These are phyloP conservation scores for Paramecium bursaria DNA, from an alignment of 73 alveolate species.

Conservation along the genomic window DNA sequence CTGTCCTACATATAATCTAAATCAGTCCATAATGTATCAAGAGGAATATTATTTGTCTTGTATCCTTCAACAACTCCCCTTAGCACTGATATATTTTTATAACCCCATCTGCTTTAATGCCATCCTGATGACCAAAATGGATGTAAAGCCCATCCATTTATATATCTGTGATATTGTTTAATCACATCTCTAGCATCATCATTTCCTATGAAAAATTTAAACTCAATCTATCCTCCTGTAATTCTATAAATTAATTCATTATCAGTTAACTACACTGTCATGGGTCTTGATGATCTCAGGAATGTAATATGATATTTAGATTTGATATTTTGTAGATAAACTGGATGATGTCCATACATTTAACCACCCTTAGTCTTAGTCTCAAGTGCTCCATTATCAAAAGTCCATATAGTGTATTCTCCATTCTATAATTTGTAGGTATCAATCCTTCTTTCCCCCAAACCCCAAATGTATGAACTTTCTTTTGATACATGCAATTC, in stretches of 20 bases:
- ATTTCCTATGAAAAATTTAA: conserved; percentile 58
- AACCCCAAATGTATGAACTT: conserved; percentile 44
- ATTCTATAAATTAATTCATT: conserved; percentile 59
- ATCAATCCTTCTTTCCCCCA: conserved; percentile 64
- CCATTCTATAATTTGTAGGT: conserved; percentile 44
- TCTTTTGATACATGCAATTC: neutral
- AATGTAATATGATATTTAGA: conserved; percentile 35
- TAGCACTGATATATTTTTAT: conserved; percentile 68
- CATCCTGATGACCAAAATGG: conserved; percentile 92
- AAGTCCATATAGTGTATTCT: conserved; percentile 65
- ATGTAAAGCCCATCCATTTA: conserved; percentile 80
- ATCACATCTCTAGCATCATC: conserved; percentile 56
- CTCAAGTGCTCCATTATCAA: conserved; percentile 55
- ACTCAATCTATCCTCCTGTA: conserved; percentile 67
- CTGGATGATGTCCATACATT: conserved; percentile 65
- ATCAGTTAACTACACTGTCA: conserved; percentile 50
- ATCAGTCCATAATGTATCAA: conserved; percentile 97
- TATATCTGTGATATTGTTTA: conserved; percentile 55
- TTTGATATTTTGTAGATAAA: conserved; percentile 5
- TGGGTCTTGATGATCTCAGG: conserved; percentile 55
- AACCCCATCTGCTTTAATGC: conserved; percentile 98
- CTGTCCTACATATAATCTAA: conserved; percentile 93
- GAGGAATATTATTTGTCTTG: conserved; percentile 81
- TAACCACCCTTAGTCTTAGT: conserved; percentile 43
- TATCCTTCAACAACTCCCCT: conserved; percentile 81